Evolutionary conservation across 192 early-diverging fungal genomes (phyloP), one percentile per base, ranked within the genome.

Genomic region (Coemansia sp.): DNA sequence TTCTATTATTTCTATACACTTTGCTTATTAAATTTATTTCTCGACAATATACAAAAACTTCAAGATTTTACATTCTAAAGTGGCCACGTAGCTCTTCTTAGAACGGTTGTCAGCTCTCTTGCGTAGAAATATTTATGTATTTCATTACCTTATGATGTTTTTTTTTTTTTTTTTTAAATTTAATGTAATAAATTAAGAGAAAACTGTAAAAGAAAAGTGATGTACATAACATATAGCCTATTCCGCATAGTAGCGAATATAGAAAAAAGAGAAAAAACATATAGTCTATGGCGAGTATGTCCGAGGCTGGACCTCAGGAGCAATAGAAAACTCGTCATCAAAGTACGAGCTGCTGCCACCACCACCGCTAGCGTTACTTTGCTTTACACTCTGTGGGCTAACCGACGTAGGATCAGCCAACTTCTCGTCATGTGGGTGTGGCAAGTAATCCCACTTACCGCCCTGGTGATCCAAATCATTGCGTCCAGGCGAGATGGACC

Each of bases 261-360:
- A n/a, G n/a, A n/a, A n/a, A n/a, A n/a, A n/a, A n/a, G 2, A 18
- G 18, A 58, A 58, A 11, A 11, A 58, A n/a, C 47, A 36, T 16
- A 15, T 58, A 18, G 12, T 58, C 55, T 58, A 58, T 58, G 55
- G 55, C 15, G 55, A 58, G 55, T 34, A 58, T 36, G 33, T 18
- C 55, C 55, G 55, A 18, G 55, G 55, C 31, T 58, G 55, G 5
- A 58, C 55, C 36, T 58, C 55, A 5, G 55, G 55, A 18, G 55
- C 55, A 58, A 58, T 58, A 8, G 55, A 58, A 58, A 58, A 58
- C 55, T 58, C 55, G 33, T 58, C 55, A 16, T 58, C 55, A 18
- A 34, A 58, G 55, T 58, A 58, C 4, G 55, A 58, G 55, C 33
- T 58, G 31, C 55, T 58, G 55, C 55, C 53, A 33, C 29, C 53